phyloP scores from a whole-genome alignment of 805 yeast genomes.

The Ogataea saltuana region DNA sequence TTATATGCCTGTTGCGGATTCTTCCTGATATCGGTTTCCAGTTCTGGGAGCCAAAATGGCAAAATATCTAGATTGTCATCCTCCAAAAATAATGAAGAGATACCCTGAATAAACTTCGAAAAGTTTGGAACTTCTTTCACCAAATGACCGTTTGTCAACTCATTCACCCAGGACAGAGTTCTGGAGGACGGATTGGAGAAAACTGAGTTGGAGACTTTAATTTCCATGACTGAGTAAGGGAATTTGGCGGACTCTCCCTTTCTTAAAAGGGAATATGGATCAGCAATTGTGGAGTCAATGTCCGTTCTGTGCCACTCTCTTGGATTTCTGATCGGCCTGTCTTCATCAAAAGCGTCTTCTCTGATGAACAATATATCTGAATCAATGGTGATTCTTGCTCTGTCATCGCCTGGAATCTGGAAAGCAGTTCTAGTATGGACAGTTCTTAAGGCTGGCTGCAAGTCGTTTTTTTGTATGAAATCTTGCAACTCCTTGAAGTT shows the following conservation, averaged over 20 bases:
- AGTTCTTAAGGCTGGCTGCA: slow-evolving; percentile 86
- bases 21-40: slow-evolving; percentile 73
- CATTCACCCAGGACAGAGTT: slow-evolving; percentile 74
- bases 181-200: slow-evolving; percentile 51
- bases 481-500: slow-evolving; percentile 61
- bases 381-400: slow-evolving; percentile 87
- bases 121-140: slow-evolving; percentile 94
- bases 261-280: slow-evolving; percentile 73
- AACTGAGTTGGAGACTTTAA: slow-evolving; percentile 51
- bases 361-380: slow-evolving; percentile 84
- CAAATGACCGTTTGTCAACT: slow-evolving; percentile 75
- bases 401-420: slow-evolving; percentile 97
- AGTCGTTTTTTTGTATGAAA: slow-evolving; percentile 61
- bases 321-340: slow-evolving; percentile 89
- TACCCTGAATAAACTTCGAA: slow-evolving; percentile 91
- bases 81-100: slow-evolving; percentile 82
- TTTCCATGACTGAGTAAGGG: slow-evolving; percentile 88
- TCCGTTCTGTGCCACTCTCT: slow-evolving; percentile 89
- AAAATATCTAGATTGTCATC: slow-evolving; percentile 86
- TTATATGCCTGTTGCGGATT: slow-evolving; percentile 80
- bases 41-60: slow-evolving; percentile 94
- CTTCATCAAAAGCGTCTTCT: slow-evolving; percentile 84
- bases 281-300: slow-evolving; percentile 72
- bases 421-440: slow-evolving; percentile 91
- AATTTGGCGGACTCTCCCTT: slow-evolving; percentile 83